Evolutionary conservation across 1,284 basidiomycete genomes (phyloP).

Genomic region (Tilletia horrida): DNA sequence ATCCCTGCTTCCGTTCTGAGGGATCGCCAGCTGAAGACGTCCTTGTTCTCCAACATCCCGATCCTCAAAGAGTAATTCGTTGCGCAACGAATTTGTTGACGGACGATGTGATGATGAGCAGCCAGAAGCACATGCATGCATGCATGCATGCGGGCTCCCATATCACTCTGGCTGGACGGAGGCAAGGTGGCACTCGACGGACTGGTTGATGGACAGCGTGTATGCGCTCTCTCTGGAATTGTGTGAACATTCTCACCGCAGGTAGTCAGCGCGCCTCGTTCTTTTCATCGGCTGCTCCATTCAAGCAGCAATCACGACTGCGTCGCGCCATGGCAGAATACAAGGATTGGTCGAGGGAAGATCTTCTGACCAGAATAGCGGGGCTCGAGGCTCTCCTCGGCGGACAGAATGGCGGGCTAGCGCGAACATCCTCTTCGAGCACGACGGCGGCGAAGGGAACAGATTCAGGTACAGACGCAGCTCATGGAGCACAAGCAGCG

Average conservation of each 20-base stretch:
- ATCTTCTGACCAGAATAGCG: slow-evolving; percentile 65
- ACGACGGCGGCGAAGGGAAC: neutral
- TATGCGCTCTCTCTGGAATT: neutral
- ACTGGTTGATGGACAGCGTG: neutral
- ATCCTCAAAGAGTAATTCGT: neutral
- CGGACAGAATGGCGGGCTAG: slow-evolving; percentile 41
- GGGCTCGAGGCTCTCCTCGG: slow-evolving; percentile 59
- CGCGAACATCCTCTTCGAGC: neutral
- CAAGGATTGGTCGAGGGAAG: slow-evolving; percentile 57
- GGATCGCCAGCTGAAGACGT: no score
- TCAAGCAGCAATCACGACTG: neutral
- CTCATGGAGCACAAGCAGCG: no score
- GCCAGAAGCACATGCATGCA: neutral
- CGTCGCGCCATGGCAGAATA: slow-evolving; percentile 8
- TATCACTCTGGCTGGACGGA: neutral
- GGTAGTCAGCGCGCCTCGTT: neutral
- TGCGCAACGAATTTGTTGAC: slow-evolving; percentile 2
- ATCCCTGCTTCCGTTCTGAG: no score
- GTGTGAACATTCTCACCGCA: neutral
- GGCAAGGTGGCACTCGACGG: neutral
- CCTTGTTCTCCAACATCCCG: no score
- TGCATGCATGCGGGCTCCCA: no score
- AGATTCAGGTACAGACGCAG: neutral
- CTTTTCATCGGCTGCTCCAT: neutral
- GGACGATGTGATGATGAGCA: neutral